Evolutionary conservation across 805 yeast species (phyloP), one percentile per base, ranked within the genome.

Genomic region (Kuraishia molischiana): DNA sequence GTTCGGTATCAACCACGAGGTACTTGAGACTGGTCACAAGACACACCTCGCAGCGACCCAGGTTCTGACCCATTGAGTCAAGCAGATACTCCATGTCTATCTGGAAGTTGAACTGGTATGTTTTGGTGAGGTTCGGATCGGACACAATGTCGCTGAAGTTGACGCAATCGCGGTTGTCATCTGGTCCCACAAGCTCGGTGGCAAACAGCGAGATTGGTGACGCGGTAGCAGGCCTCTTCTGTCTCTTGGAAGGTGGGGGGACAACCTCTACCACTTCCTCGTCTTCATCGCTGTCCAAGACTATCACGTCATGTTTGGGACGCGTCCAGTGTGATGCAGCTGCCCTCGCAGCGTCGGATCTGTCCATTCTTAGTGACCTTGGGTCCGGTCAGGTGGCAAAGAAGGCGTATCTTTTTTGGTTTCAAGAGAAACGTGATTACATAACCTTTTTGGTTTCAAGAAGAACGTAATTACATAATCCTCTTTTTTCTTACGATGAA

Each of bases 31-130:
- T 22, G 19, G 15, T 22, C 31, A 34, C 37, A 4, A 34, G 15
- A 24, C n/a, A 13, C 5, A 24, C 29, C 11, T 26, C 22, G 14
- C 8, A 14, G 20, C 6, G 13, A 9, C 31, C 31, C 31, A 28
- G 17, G n/a, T 26, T 34, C n/a, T 21, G 29, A 17, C 38, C 35
- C 11, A 35, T 24, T 17, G 34, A 28, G 10, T 9, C 17, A 34
- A 48, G 32, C 18, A 61, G 35, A 32, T 54, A 54, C 5, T 46
- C 44, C 32, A 47, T 43, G 34, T 58, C 60, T 11, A 59, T 54
- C 39, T 54, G 29, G 41, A 59, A 53, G 36, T 59, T 59, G 42
- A 58, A 59, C 29, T 58, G 63, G 38, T 50, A 59, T 2, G 62
- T 49, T 24, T 41, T 33, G 19, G 37, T 38, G 17, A 58, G 34